phyloP scores from a whole-genome alignment of 1,284 basidiomycete genomes.

The Ustilago hordei region DNA sequence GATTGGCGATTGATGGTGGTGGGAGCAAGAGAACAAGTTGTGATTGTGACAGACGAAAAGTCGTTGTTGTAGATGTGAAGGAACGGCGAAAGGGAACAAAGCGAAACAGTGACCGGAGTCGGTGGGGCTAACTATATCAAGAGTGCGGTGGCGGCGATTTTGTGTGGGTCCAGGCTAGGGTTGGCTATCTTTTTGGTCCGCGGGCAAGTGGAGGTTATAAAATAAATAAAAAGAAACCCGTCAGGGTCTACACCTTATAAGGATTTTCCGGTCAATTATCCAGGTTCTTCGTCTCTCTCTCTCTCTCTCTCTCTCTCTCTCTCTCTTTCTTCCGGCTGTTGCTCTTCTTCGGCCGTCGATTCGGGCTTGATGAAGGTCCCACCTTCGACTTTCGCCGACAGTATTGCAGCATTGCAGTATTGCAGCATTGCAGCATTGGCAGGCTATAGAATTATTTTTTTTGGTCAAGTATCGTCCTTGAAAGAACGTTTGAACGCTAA shows the following conservation, averaged over 20 bases:
- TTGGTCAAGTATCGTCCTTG: no score
- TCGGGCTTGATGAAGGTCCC: not conserved
- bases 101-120: not conserved
- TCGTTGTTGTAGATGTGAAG: constrained; percentile 8
- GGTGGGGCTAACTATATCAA: constrained; percentile 20
- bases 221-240: not conserved
- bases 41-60: constrained; percentile 1
- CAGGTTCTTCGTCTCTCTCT: not conserved
- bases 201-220: constrained; percentile 14
- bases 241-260: constrained; percentile 1
- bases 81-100: not conserved
- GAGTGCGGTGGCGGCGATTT: constrained; percentile 9
- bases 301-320: no score
- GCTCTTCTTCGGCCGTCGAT: not conserved
- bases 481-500: no score
- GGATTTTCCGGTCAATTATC: constrained; percentile 9
- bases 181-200: constrained; percentile 1
- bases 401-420: no score
- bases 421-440: no score
- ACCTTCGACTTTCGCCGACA: not conserved
- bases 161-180: constrained; percentile 1
- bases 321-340: not conserved
- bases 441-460: no score
- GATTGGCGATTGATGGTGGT: constrained; percentile 16
- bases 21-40: not conserved